Evolutionary conservation across 2,329 filamentous ascomycete genomes (phyloP).

Genomic region (Rutstroemia sp.): DNA sequence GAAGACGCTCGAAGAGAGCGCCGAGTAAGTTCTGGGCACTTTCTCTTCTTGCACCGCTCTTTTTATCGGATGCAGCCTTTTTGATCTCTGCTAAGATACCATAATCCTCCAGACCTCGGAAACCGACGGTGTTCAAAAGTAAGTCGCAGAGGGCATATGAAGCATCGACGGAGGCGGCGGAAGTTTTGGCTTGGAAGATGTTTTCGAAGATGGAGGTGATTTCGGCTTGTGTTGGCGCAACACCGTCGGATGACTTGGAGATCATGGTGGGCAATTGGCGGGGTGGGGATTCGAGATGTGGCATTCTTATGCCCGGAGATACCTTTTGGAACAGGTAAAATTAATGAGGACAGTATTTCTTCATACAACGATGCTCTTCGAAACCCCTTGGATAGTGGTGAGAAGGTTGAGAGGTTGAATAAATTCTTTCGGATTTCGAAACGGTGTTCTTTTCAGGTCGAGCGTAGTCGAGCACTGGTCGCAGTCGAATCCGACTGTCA

Average conservation of each 20-base stretch:
- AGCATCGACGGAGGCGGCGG: slow-evolving; percentile 51
- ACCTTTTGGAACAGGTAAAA: slow-evolving; percentile 14
- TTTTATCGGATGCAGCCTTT: slow-evolving; percentile 88
- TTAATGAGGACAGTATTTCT: slow-evolving; percentile 10
- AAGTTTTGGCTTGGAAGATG: slow-evolving; percentile 53
- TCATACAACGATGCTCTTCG: slow-evolving; percentile 4
- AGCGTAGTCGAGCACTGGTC: slow-evolving; percentile 17
- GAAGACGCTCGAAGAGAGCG: slow-evolving; percentile 86
- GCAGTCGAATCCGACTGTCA: slow-evolving; percentile 6
- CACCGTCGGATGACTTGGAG: slow-evolving; percentile 35
- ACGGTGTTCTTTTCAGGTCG: slow-evolving; percentile 18
- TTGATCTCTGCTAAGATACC: slow-evolving; percentile 55
- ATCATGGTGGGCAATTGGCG: slow-evolving; percentile 38
- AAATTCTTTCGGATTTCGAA: slow-evolving; percentile 15
- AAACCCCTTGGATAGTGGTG: slow-evolving; percentile 6
- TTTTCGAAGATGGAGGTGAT: slow-evolving; percentile 56
- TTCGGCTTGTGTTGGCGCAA: slow-evolving; percentile 54
- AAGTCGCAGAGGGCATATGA: slow-evolving; percentile 58
- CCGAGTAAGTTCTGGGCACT: slow-evolving; percentile 92
- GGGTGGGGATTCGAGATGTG: slow-evolving; percentile 36
- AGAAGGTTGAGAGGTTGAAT: slow-evolving; percentile 9
- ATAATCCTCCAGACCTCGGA: slow-evolving; percentile 54
- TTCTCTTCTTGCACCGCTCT: slow-evolving; percentile 77
- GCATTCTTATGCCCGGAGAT: slow-evolving; percentile 35
- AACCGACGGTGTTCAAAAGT: slow-evolving; percentile 57